Evolutionary conservation across 805 yeast genomes (phyloP).

Genomic region (Cyberlindnera saturnus): DNA sequence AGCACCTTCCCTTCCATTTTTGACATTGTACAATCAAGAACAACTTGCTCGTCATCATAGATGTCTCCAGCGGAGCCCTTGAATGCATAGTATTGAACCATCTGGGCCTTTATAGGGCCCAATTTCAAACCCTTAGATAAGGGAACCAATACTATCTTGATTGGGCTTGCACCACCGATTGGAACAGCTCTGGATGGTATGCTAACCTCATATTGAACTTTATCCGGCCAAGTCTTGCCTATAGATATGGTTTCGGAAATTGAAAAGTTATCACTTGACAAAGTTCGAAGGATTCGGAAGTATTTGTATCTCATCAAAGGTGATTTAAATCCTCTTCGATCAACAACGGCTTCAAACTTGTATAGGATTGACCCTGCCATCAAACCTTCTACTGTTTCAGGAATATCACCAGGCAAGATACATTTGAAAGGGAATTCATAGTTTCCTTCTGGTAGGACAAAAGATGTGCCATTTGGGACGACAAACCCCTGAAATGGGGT

Average conservation of each 20-base stretch:
- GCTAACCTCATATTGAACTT: constrained; percentile 80
- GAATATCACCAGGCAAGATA: constrained; percentile 68
- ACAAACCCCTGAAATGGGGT: constrained; percentile 27
- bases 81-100: constrained; percentile 59
- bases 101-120: constrained; percentile 58
- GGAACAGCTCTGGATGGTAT: constrained; percentile 86
- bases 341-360: constrained; percentile 69
- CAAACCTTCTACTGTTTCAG: constrained; percentile 86
- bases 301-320: constrained; percentile 45
- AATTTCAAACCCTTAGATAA: constrained; percentile 68
- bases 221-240: constrained; percentile 85
- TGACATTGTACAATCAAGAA: constrained; percentile 44
- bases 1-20: constrained; percentile 36
- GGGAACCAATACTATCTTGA: constrained; percentile 69
- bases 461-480: constrained; percentile 23
- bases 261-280: constrained; percentile 67
- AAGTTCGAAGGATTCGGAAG: constrained; percentile 73
- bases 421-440: constrained; percentile 84
- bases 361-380: constrained; percentile 73
- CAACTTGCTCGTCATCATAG: constrained; percentile 54
- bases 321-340: constrained; percentile 51
- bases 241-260: constrained; percentile 83
- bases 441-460: constrained; percentile 58
- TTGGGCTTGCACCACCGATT: constrained; percentile 69
- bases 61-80: constrained; percentile 51